phyloP scores from a whole-genome alignment of 768 basidiomycete species.

The Trametes coccinea region DNA sequence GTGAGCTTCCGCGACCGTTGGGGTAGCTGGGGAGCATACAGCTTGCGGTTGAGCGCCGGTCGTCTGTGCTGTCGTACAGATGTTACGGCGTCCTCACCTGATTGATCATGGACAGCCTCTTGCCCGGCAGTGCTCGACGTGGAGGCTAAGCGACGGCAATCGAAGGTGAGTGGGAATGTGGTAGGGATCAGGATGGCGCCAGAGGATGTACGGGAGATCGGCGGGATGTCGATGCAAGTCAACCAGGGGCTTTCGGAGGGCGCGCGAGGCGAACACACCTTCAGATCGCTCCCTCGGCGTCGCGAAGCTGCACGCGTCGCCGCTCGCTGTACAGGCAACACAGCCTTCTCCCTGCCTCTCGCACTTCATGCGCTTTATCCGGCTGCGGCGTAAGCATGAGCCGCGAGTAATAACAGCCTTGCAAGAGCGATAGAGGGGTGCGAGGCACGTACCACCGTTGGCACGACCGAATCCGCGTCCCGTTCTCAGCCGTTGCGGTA shows the following conservation, averaged over 20 bases:
- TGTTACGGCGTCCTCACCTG: background rate
- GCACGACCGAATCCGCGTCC: background rate
- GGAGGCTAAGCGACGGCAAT: no score
- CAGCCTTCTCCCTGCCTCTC: background rate
- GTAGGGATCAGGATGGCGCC: no score
- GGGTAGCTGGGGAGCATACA: background rate
- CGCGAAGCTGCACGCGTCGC: background rate
- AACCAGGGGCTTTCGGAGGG: no score
- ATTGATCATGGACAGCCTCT: background rate
- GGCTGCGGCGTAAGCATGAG: background rate
- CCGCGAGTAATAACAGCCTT: no score
- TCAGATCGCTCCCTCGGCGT: background rate
- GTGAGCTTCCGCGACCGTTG: background rate
- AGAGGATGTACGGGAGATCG: no score
- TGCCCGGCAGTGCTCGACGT: no score
- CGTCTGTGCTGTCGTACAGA: background rate
- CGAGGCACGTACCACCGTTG: background rate
- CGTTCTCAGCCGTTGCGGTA: no score
- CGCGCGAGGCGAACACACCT: background rate
- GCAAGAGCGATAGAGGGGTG: background rate
- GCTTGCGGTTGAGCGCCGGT: no score
- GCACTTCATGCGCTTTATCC: background rate
- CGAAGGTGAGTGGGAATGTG: no score
- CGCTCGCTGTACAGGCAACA: background rate
- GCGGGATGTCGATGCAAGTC: no score